Evolutionary conservation across 768 basidiomycete species (phyloP), one percentile per base, ranked within the genome.

Genomic region (Tylopilus felleus): DNA sequence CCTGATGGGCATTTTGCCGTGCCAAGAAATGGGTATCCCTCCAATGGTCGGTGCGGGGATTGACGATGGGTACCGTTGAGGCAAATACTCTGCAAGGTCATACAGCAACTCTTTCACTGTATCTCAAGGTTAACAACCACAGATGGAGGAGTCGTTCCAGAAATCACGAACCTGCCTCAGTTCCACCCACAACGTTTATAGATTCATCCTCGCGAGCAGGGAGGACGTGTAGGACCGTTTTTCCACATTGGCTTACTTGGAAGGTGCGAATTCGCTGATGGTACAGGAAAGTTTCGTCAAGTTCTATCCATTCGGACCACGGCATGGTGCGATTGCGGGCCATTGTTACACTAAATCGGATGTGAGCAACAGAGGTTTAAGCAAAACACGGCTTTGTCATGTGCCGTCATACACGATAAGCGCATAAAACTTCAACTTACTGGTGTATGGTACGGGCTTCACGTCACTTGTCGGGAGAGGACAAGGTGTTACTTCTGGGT

Each of bases 301-400:
- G 75, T 73, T 90, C 86, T 49, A 89, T 83, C 88, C 89, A 90
- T 48, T 86, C 81, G 17, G 77, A 74, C 83, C 84, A 90, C 8
- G 74, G 74, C 86, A 90, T 88, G 45, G 68, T 75, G 23, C 83
- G 78, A 60, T 87, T 80, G 56, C 84, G n/a, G n/a, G n/a, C 86
- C 86, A 88, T 88, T 28, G 85, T 88, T 21, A 87, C 77, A 57
- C 85, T 88, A 47, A 8, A 17, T 14, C 5, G 23, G 49, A n/a
- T 2, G 17, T 59, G 17, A 62, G 53, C n/a, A 4, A 61, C 5
- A 21, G 2, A 9, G 10, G 35, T 22, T 5, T 0, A 47, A 47
- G 29, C 8, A 5, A 6, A 12, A 7, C 43, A 35, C 13, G 17
- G 14, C 14, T 19, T 28, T 8, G 31, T 36, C 14, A 35, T 27